Evolutionary conservation across 75 land plant species (phyloP).

Genomic region (Pinus taeda): DNA sequence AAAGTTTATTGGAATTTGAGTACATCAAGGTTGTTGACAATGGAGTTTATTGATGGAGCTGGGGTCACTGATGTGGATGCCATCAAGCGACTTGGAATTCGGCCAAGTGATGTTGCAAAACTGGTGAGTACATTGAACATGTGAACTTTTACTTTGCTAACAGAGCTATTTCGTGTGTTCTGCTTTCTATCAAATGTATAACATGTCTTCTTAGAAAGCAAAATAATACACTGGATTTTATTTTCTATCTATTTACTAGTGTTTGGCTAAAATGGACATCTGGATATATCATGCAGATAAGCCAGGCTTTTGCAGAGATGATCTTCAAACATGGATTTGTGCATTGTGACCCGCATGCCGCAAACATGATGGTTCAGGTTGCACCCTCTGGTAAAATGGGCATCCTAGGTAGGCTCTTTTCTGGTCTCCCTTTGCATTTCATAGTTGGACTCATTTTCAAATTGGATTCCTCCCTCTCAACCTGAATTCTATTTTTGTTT

Average conservation of each 20-base stretch:
- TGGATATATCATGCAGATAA: slow-evolving; percentile 49
- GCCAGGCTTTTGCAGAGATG: slow-evolving; percentile 94
- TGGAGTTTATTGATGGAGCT: slow-evolving; percentile 97
- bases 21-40: slow-evolving; percentile 72
- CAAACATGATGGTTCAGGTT: slow-evolving; percentile 83
- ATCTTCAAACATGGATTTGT: slow-evolving; percentile 98
- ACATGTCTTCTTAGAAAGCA: background rate
- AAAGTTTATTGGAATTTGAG: slow-evolving; percentile 78
- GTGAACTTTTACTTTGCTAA: background rate
- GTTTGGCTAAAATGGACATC: background rate
- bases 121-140: slow-evolving; percentile 44
- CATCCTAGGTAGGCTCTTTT: slow-evolving; percentile 35
- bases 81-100: slow-evolving; percentile 68
- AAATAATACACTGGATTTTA: slow-evolving; percentile 1
- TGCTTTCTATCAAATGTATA: background rate
- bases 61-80: slow-evolving; percentile 75
- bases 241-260: background rate
- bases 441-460: background rate
- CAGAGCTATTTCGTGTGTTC: background rate
- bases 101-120: slow-evolving; percentile 73
- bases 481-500: background rate
- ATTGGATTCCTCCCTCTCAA: background rate
- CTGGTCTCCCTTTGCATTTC: background rate
- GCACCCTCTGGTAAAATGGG: slow-evolving; percentile 30
- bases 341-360: slow-evolving; percentile 99